Percentiles rank a stretch among this genome's conserved stretches.
Conservation (phyloP, 768 basidiomycete genomes). For the Hypholoma fasciculare region DNA sequence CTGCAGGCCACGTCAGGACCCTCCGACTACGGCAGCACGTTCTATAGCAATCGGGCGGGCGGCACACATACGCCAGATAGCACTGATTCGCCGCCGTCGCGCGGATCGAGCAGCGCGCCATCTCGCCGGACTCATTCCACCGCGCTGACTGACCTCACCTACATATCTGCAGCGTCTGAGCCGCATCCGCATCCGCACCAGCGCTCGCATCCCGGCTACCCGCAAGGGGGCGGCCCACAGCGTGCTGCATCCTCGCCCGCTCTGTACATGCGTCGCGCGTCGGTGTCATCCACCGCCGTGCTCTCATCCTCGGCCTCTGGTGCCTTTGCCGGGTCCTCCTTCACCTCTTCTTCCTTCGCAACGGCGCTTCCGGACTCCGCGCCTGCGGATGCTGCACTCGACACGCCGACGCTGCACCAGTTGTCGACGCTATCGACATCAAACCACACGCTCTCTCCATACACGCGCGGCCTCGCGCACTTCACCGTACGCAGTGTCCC, state of each 20-base stretch:
- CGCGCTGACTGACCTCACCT: slow-evolving; percentile 2
- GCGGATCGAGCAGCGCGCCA: slow-evolving; percentile 1
- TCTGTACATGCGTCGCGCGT: slow-evolving; percentile 22
- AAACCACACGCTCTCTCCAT: slow-evolving; percentile 93
- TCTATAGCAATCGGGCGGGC: not conserved
- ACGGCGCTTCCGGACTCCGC: slow-evolving; percentile 35
- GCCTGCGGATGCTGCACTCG: slow-evolving; percentile 48
- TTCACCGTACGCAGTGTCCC: slow-evolving; percentile 92
- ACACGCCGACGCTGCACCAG: slow-evolving; percentile 80
- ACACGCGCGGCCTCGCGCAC: slow-evolving; percentile 87
- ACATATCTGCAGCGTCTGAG: not conserved
- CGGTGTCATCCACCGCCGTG: slow-evolving; percentile 21
- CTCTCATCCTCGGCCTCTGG: slow-evolving; percentile 1
- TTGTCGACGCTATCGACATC: slow-evolving; percentile 84
- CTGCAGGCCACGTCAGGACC: slow-evolving; percentile 8
- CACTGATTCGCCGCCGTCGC: slow-evolving; percentile 40
- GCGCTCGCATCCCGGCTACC: slow-evolving; percentile 1
- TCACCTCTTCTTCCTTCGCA: slow-evolving; percentile 17
- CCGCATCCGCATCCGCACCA: not conserved
- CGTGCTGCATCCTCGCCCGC: slow-evolving; percentile 9
- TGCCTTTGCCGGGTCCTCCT: not conserved
- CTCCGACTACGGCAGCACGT: not conserved
- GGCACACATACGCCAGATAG: slow-evolving; percentile 52
- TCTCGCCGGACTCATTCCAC: slow-evolving; percentile 2
- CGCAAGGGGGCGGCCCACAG: slow-evolving; percentile 1